Evolutionary conservation across 805 yeast species (phyloP).

Genomic region (Tetrapisispora namnaoensis): DNA sequence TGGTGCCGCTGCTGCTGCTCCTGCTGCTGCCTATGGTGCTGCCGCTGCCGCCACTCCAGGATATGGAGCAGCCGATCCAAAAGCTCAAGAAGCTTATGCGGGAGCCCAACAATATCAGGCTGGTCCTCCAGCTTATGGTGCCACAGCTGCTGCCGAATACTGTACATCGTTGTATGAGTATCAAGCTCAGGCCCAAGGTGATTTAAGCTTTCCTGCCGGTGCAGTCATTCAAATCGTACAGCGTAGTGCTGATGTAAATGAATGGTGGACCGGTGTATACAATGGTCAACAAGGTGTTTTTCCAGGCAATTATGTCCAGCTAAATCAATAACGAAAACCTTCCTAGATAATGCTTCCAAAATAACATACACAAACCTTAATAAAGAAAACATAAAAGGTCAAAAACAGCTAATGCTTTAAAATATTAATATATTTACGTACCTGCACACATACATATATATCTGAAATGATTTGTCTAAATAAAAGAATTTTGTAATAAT

Average conservation of each 20-base stretch:
- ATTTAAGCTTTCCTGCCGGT: constrained; percentile 79
- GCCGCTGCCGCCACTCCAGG: constrained; percentile 3
- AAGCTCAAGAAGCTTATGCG: constrained; percentile 10
- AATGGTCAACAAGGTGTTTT: constrained; percentile 86
- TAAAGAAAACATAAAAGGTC: background rate
- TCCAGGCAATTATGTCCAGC: constrained; percentile 92
- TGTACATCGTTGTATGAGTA: constrained; percentile 91
- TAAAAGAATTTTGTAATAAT: too few relatives aligned
- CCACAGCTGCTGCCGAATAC: constrained; percentile 36
- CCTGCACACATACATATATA: background rate
- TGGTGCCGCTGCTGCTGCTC: constrained; percentile 7
- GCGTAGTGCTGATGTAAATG: constrained; percentile 74
- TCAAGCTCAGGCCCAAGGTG: constrained; percentile 89
- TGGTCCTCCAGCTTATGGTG: constrained; percentile 18
- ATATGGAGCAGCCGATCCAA: constrained; percentile 7
- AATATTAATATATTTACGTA: background rate
- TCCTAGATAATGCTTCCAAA: constrained; percentile 7
- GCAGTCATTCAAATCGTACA: constrained; percentile 74
- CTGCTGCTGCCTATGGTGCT: constrained; percentile 10
- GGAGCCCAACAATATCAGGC: constrained; percentile 15
- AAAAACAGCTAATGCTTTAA: background rate
- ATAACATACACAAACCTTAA: background rate
- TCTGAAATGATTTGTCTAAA: background rate
- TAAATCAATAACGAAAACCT: constrained; percentile 29
- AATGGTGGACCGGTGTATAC: constrained; percentile 94